Percentiles rank a stretch among this genome's conserved stretches.
Evolutionary conservation across 1,139 yeast species (phyloP).

Genomic region (Kodamaea alishanica): DNA sequence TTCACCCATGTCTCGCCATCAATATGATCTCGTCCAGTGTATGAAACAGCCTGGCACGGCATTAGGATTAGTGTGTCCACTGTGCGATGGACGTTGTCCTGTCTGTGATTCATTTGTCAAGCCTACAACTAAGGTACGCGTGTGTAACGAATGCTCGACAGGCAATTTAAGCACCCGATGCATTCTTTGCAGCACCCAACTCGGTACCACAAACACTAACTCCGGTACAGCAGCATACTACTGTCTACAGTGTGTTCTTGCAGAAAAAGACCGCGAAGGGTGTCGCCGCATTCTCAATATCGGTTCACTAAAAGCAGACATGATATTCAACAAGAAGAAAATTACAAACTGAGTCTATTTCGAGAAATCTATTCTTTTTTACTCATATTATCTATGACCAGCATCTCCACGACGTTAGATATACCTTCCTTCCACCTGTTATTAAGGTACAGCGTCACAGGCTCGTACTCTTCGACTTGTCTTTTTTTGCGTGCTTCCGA

Average conservation of each 20-base stretch:
- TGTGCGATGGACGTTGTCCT: constrained; percentile 92
- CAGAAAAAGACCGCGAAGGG: constrained; percentile 86
- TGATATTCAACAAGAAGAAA: constrained; percentile 53
- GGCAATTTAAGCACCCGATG: constrained; percentile 67
- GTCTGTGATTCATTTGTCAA: constrained; percentile 84
- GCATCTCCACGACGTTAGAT: constrained; percentile 33
- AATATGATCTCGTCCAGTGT: constrained; percentile 81
- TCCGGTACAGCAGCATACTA: constrained; percentile 61
- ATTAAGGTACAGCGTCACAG: constrained; percentile 33
- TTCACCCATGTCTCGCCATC: constrained; percentile 76
- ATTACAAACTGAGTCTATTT: background rate
- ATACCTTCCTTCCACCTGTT: constrained; percentile 42
- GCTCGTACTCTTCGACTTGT: constrained; percentile 33
- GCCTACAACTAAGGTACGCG: constrained; percentile 65
- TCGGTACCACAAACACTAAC: constrained; percentile 40
- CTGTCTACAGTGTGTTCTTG: constrained; percentile 79
- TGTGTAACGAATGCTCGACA: constrained; percentile 78
- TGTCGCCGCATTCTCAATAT: constrained; percentile 83
- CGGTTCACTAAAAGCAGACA: constrained; percentile 71
- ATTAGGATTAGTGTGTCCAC: constrained; percentile 70
- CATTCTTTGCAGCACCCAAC: constrained; percentile 62
- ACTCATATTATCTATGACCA: constrained; percentile 24
- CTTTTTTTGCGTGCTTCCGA: constrained; percentile 28
- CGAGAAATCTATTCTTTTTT: constrained; percentile 14
- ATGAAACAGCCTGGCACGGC: constrained; percentile 79